Base-by-base conservation (phyloP, 495 filamentous ascomycete species). In the Xanthoparmelia taractica region DNA sequence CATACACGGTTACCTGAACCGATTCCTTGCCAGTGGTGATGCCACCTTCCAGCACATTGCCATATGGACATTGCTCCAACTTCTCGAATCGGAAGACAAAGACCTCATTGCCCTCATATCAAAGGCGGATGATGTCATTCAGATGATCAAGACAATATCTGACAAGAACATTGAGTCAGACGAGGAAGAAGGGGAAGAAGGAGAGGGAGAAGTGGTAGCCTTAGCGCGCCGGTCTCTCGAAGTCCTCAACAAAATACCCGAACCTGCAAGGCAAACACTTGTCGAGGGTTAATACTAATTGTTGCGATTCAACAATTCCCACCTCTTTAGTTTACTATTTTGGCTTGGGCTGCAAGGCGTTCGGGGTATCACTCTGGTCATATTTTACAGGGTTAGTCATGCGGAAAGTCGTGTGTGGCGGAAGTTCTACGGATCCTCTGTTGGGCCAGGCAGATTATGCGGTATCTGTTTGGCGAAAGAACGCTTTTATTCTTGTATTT, bases 41-140 rank as follows among this genome's bases (percentile, higher is more conserved):
- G 87, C 95, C 17, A 98, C 94, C 2, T 98, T 98, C 79, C 94
- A 98, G 72, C 94, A 98, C 73, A 98, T 98, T 68, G 93, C 94
- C 41, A 97, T 97, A 67, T 98, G 94, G 94, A 98, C 94, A 1
- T 78, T 98, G 52, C 84, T 97, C 13, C 94, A 98, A 71, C 83
- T 98, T 4, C 83, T 97, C 23, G 94, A 98, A 74, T 96, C 94
- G 0, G 92, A 94, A 70, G 92, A 98, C 68, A 82, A 86, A 72
- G 87, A 85, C 60, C 80, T 98, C 40, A 87, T 96, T 54, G 83
- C 83, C 31, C 84, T 90, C 29, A 97, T 98, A 62, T 84, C 88
- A 58, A 86, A 92, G 67, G 90, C 91, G 8, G 87, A 92, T 43
- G 89, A 93, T 59, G 85, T 98, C 69, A 86, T 97, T 34, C 83